Evolutionary conservation across 345 rosid species (phyloP).

Genomic region (Erysimum cheiranthoides): DNA sequence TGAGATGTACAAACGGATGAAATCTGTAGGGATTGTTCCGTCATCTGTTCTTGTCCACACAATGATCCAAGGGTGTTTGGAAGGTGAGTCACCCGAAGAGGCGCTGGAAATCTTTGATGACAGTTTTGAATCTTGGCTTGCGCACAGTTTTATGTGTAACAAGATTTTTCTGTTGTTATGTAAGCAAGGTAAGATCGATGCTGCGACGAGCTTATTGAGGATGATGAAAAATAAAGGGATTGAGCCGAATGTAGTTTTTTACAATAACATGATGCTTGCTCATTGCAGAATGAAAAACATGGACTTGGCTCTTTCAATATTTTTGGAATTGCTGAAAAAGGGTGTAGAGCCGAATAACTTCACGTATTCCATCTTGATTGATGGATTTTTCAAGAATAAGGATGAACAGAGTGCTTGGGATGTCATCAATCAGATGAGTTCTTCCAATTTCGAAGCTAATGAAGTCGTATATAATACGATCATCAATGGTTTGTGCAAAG

Average conservation of each 20-base stretch:
- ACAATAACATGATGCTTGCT: slow-evolving; percentile 67
- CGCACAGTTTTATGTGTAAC: slow-evolving; percentile 59
- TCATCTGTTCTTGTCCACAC: slow-evolving; percentile 55
- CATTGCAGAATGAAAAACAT: slow-evolving; percentile 55
- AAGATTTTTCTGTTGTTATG: slow-evolving; percentile 55
- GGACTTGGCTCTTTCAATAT: slow-evolving; percentile 54
- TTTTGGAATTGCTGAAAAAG: slow-evolving; percentile 49
- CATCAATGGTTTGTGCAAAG: slow-evolving; percentile 67
- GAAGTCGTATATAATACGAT: slow-evolving; percentile 61
- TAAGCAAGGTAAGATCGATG: slow-evolving; percentile 55
- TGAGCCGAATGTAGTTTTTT: slow-evolving; percentile 56
- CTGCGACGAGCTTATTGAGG: slow-evolving; percentile 58
- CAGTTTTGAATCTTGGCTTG: slow-evolving; percentile 55
- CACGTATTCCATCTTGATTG: slow-evolving; percentile 65
- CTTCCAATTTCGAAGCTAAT: slow-evolving; percentile 54
- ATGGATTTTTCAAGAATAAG: slow-evolving; percentile 66
- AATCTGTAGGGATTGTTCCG: slow-evolving; percentile 51
- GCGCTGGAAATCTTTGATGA: slow-evolving; percentile 57
- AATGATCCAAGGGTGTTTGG: slow-evolving; percentile 62
- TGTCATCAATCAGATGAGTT: slow-evolving; percentile 57
- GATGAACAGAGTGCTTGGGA: slow-evolving; percentile 53
- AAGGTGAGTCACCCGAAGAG: slow-evolving; percentile 46
- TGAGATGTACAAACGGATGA: slow-evolving; percentile 63
- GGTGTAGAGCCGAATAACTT: slow-evolving; percentile 61
- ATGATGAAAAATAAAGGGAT: slow-evolving; percentile 60